Base-by-base conservation (phyloP, 2,329 filamentous ascomycete species). In the Cercospora sp. region DNA sequence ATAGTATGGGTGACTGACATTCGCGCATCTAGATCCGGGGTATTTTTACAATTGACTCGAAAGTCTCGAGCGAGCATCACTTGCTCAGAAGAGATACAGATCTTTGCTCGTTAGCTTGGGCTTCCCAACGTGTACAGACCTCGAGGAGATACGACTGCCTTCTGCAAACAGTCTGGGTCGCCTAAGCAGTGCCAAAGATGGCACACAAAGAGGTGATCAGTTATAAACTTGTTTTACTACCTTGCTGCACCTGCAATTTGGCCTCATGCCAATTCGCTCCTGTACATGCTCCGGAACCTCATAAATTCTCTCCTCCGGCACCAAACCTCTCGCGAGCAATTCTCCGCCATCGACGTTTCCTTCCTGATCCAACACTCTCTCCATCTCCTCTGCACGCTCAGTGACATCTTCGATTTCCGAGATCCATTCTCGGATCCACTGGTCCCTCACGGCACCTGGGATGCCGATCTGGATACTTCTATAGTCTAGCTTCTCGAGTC, bases 391-490 rank as follows among this genome's bases (percentile, higher is more conserved):
- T 8, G 61, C 66, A 13, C 30, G 60, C 39, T 60, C 36, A 2
- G 61, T 67, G 13, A 64, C 61, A 45, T 64, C 66, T 28, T 53
- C 61, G 31, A 67, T 64, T 20, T 45, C 23, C 16, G 55, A 26
- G 42, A 64, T 64, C 53, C 66, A 67, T 31, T 64, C 66, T n/a
- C 13, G 30, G 12, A 64, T 67, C 62, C 66, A 67, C 23, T 42
- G 31, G 8, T 64, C 66, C 33, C 31, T 39, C 4, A 64, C 16
- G 2, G 33, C 8, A 9, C 61, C 66, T 9, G 55, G 61, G 48
- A 67, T 67, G 10, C 61, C 65, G 16, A 67, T 67, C 23, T 64
- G 66, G 13, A 67, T 64, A 51, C 61, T 61, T 42, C 66, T 53
- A 53, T 67, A 62, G 5, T 60, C 61, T 42, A 64, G 39, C 31